These are phyloP conservation scores for Solanum dulcamara DNA, from an alignment of 257 asterid species.

Conservation along the genomic window DNA sequence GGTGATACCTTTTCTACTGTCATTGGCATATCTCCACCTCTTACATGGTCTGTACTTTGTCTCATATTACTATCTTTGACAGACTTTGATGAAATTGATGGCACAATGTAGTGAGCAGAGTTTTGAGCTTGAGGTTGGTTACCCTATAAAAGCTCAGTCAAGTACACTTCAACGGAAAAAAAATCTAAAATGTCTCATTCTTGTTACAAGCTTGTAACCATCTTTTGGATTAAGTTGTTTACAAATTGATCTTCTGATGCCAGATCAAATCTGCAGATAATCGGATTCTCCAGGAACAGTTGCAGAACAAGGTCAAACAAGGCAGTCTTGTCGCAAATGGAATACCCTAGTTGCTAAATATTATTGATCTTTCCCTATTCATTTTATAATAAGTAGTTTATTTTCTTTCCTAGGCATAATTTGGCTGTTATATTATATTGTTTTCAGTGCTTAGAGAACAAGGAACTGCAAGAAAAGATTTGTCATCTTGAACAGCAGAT, in stretches of 20 bases:
- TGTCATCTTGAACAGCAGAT: conserved; percentile 57
- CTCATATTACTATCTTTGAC: conserved; percentile 8
- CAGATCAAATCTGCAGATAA: conserved; percentile 93
- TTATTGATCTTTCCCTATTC: not conserved
- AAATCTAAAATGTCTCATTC: not conserved
- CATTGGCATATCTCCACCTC: not conserved
- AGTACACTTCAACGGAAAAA: not conserved
- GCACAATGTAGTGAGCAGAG: conserved; percentile 80
- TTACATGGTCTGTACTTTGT: not conserved
- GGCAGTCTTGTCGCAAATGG: not conserved
- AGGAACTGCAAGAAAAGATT: conserved; percentile 55
- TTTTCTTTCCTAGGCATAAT: not conserved
- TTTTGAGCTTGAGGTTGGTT: conserved; percentile 85
- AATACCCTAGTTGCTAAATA: not conserved
- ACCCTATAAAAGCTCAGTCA: not conserved
- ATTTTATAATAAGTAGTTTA: not conserved
- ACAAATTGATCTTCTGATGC: conserved; percentile 25
- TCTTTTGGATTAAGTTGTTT: conserved; percentile 6
- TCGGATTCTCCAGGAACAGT: conserved; percentile 87
- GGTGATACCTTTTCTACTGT: conserved; percentile 24
- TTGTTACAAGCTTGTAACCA: not conserved
- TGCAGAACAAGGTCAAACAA: conserved; percentile 61
- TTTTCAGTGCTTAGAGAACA: conserved; percentile 60
- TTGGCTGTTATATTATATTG: conserved; percentile 4
- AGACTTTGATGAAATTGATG: conserved; percentile 70